Evolutionary conservation across 768 basidiomycete species (phyloP).

Genomic region (Clavaria fumosa): DNA sequence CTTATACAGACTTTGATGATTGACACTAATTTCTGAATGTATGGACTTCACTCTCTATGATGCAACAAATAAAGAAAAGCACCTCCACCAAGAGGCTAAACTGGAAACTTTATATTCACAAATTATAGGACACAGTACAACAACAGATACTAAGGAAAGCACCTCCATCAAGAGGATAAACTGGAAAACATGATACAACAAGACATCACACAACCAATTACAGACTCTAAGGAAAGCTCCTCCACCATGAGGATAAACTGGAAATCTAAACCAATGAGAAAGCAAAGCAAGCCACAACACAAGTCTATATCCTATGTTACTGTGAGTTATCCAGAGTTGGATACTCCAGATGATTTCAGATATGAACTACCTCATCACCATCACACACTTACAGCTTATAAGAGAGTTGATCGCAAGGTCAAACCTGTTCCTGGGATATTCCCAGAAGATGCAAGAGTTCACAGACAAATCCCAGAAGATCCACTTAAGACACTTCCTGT

Average conservation of each 20-base stretch:
- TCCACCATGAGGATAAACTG: not conserved
- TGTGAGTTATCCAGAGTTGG: not conserved
- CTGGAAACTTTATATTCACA: no score
- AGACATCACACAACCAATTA: not conserved
- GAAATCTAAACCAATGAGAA: not conserved
- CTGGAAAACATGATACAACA: no score
- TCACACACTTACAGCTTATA: slow-evolving; percentile 13
- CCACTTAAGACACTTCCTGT: slow-evolving; percentile 17
- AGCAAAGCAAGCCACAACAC: not conserved
- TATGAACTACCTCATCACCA: not conserved
- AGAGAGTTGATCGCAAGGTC: slow-evolving; percentile 18
- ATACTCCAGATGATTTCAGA: not conserved
- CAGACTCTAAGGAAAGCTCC: not conserved
- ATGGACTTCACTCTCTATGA: no score
- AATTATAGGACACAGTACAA: not conserved
- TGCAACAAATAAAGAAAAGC: no score
- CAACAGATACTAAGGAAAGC: not conserved
- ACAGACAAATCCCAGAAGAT: slow-evolving; percentile 18
- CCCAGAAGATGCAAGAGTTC: slow-evolving; percentile 20
- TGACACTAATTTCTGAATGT: no score
- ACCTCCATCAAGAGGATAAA: no score
- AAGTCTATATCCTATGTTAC: not conserved
- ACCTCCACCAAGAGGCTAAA: no score
- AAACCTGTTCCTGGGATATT: slow-evolving; percentile 21
- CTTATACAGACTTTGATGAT: no score